A percentile compares a stretch with the other conserved stretches of the same genome.
Conservation (phyloP, 2,329 filamentous ascomycete genomes). For the Alternaria conjuncta region DNA sequence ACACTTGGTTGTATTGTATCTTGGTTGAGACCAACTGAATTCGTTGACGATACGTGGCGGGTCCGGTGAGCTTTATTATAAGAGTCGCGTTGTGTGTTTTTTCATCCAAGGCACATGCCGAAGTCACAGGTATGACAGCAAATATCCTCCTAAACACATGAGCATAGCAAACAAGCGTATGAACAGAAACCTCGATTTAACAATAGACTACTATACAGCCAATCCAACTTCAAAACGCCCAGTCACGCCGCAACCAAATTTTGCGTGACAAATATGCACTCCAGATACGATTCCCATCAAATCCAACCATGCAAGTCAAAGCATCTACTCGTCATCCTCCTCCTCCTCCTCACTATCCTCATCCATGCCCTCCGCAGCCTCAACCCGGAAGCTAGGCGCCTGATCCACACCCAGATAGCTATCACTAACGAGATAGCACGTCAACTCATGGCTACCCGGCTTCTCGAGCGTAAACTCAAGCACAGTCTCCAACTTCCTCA, state of each 20-base stretch:
- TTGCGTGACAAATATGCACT: not conserved
- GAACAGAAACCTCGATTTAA: not conserved
- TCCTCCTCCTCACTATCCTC: conserved; percentile 90
- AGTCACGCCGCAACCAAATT: not conserved
- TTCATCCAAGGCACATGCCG: not conserved
- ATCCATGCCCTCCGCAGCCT: conserved; percentile 90
- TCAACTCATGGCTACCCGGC: conserved; percentile 84
- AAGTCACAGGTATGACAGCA: not conserved
- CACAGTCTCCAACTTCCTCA: conserved; percentile 75
- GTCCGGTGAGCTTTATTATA: not conserved
- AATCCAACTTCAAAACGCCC: not conserved
- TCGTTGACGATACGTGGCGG: not conserved
- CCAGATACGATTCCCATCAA: not conserved
- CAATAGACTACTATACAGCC: conserved; percentile 1
- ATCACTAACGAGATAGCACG: conserved; percentile 95
- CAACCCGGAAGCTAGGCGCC: conserved; percentile 85
- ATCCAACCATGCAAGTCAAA: not conserved
- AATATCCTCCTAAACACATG: not conserved
- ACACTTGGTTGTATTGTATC: not conserved
- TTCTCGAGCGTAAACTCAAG: conserved; percentile 88
- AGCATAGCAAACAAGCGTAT: not conserved
- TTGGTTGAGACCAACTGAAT: not conserved
- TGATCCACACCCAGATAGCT: conserved; percentile 97
- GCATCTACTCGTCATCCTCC: conserved; percentile 53
- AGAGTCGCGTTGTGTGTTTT: not conserved